A percentile compares a stretch with the other conserved stretches of the same genome.
Evolutionary conservation across 2,329 filamentous ascomycete species (phyloP).

Genomic region (Colletotrichum falcatum): DNA sequence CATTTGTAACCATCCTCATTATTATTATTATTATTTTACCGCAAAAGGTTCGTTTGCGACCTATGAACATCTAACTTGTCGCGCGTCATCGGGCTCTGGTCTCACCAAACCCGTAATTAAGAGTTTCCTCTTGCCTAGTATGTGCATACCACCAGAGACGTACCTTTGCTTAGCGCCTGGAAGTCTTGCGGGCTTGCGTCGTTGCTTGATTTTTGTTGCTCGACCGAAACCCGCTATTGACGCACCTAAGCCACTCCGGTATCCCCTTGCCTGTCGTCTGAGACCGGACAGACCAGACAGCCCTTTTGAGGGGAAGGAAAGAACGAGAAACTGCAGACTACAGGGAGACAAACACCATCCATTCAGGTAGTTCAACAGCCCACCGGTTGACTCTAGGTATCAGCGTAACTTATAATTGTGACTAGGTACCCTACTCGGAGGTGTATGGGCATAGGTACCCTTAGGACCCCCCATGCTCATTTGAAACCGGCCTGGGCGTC

Average conservation of each 20-base stretch:
- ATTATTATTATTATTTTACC: too few relatives aligned
- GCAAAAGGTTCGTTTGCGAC: too few relatives aligned
- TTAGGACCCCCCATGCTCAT: slow-evolving; percentile 16
- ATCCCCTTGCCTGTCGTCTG: not conserved
- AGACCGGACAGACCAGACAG: not conserved
- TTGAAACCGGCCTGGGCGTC: slow-evolving; percentile 30
- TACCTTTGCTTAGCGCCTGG: too few relatives aligned
- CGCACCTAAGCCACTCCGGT: not conserved
- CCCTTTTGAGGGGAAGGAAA: not conserved
- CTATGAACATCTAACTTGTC: too few relatives aligned
- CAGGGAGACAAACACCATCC: not conserved
- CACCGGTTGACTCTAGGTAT: too few relatives aligned
- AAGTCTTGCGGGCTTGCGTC: not conserved
- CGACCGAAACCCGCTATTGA: not conserved
- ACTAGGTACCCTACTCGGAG: too few relatives aligned
- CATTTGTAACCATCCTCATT: not conserved
- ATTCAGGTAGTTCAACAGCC: too few relatives aligned
- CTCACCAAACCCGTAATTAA: too few relatives aligned
- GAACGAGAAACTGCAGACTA: not conserved
- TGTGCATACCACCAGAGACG: too few relatives aligned
- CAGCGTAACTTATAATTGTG: not conserved
- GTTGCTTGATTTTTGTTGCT: too few relatives aligned
- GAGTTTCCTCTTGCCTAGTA: too few relatives aligned
- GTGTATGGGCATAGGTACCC: not conserved
- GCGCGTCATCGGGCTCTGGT: too few relatives aligned